phyloP scores from a whole-genome alignment of 371 early-diverging fungal species.

The Mortierella sp. region DNA sequence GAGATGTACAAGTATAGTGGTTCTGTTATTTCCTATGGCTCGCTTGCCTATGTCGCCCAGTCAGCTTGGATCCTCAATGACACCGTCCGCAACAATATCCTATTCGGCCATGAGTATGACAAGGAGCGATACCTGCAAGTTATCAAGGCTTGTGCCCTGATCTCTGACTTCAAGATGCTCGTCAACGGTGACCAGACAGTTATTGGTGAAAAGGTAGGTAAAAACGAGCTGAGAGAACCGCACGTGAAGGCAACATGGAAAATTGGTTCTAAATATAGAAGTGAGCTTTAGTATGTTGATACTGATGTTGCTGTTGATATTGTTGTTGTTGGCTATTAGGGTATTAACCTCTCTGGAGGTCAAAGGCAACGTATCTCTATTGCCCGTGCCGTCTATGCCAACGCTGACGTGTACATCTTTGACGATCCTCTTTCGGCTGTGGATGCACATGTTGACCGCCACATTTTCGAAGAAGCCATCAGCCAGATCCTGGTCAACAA shows the following conservation, averaged over 20 bases:
- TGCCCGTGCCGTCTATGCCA: slow-evolving; percentile 58
- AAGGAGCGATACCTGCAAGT: slow-evolving; percentile 71
- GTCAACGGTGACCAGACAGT: slow-evolving; percentile 83
- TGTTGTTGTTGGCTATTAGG: slow-evolving; percentile 36
- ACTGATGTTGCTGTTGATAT: no score
- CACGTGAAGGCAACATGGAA: slow-evolving; percentile 64
- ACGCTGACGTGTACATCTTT: slow-evolving; percentile 70
- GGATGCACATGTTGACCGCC: slow-evolving; percentile 68
- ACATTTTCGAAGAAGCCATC: slow-evolving; percentile 60
- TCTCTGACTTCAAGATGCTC: slow-evolving; percentile 59
- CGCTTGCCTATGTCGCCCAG: slow-evolving; percentile 69
- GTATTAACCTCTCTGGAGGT: slow-evolving; percentile 90
- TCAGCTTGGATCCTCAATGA: slow-evolving; percentile 83
- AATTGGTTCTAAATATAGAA: slow-evolving; percentile 12
- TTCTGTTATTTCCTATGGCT: no score
- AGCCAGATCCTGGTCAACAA: slow-evolving; percentile 35
- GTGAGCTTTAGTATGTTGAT: no score
- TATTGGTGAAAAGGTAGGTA: slow-evolving; percentile 79
- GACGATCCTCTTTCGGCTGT: slow-evolving; percentile 88
- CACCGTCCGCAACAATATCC: slow-evolving; percentile 82
- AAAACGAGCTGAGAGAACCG: not conserved
- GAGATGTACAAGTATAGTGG: no score
- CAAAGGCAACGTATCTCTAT: slow-evolving; percentile 77
- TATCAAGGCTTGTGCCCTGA: slow-evolving; percentile 72
- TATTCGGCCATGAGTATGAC: slow-evolving; percentile 79